Evolutionary conservation across 495 filamentous ascomycete genomes (phyloP), one percentile per base, ranked within the genome.

Genomic region (Sabuloglossum arenarium): DNA sequence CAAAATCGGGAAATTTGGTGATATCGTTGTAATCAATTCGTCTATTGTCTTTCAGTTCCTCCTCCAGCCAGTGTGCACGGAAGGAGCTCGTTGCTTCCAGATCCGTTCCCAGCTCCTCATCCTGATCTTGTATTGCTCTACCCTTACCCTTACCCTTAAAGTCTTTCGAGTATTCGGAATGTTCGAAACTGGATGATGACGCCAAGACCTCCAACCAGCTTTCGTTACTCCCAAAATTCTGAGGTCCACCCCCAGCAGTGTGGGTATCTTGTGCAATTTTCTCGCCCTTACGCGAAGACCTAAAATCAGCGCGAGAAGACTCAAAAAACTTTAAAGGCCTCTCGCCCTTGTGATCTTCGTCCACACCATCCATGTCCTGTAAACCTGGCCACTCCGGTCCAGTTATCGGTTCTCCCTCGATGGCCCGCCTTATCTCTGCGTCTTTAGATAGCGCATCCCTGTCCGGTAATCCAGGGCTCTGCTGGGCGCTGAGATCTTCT

Each of bases 361-460:
- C 47, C 11, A 51, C 11, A 27, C 28, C 28, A 27, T 14, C 25
- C 27, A 16, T 29, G 21, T 64, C 62, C 51, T 62, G 60, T 3
- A 58, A 57, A 51, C 57, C 59, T 23, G 19, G 30, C 52, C 59
- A 39, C 12, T 62, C 62, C 19, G 58, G 60, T 2, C 19, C 28
- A 25, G 16, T 29, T 1, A 24, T 8, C 28, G 24, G 21, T 23
- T 54, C 50, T 55, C 72, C 72, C 56, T 71, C 71, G 43, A 70
- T 60, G 23, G 62, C 60, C 28, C 69, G 61, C 55, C 67, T 65
- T 27, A 73, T 66, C 51, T 69, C 66, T 11, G 67, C 57, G 46
- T 65, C 70, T 28, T 64, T 61, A 30, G 66, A 63, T 30, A 65
- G 61, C 23, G 54, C 58, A 37, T 64, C 65, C 55, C 69, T 64